Evolutionary conservation across 306 rosid species (phyloP).

Genomic region (Trifolium dubium): DNA sequence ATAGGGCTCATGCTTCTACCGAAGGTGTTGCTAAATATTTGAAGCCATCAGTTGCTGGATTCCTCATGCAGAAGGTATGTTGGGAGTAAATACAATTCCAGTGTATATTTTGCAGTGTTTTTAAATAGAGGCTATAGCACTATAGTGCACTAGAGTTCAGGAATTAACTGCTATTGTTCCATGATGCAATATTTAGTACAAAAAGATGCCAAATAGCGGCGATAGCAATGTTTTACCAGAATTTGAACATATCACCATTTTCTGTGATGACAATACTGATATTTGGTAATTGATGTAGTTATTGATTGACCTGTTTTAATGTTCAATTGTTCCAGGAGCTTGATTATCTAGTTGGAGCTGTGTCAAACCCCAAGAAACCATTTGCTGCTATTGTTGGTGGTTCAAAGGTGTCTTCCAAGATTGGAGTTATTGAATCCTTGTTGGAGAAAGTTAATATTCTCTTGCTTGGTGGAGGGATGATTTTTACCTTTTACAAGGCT

Average conservation of each 20-base stretch:
- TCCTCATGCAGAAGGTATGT: conserved; percentile 90
- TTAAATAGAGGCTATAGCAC: neutral
- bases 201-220: neutral
- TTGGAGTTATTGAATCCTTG: conserved; percentile 91
- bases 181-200: neutral
- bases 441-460: conserved; percentile 80
- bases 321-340: conserved; percentile 71
- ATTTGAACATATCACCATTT: neutral
- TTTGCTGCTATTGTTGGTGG: conserved; percentile 98
- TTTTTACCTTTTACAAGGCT: conserved; percentile 93
- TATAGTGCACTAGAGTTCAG: no score
- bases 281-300: neutral
- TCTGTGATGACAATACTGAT: neutral
- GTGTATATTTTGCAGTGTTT: neutral
- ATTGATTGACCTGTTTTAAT: conserved; percentile 18
- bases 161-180: neutral
- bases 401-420: conserved; percentile 90
- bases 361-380: conserved; percentile 88
- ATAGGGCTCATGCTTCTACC: conserved; percentile 95
- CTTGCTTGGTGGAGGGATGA: conserved; percentile 93
- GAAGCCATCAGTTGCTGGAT: conserved; percentile 95
- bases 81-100: neutral
- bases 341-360: conserved; percentile 90
- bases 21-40: conserved; percentile 89
- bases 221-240: neutral